These are phyloP conservation scores for Aspergillus ibericus DNA, from an alignment of 2,329 filamentous ascomycete genomes.

Conservation along the genomic window DNA sequence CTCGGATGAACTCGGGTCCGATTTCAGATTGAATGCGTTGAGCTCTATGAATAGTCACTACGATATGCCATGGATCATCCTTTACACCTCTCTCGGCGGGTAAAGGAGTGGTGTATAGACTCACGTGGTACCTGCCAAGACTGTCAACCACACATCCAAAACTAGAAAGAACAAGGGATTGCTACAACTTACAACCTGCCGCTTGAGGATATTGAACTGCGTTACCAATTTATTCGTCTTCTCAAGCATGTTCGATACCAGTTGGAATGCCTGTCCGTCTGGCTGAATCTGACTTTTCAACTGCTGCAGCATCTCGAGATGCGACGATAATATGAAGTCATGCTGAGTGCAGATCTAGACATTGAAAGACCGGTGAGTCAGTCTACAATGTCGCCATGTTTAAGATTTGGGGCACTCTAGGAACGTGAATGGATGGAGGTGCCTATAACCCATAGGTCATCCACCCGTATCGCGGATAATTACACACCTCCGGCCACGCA, in stretches of 20 bases:
- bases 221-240: constrained; percentile 40
- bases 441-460: background rate
- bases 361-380: background rate
- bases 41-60: background rate
- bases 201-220: constrained; percentile 36
- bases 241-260: constrained; percentile 40
- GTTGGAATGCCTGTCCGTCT: constrained; percentile 29
- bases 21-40: background rate
- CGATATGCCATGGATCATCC: background rate
- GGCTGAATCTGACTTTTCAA: constrained; percentile 32
- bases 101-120: background rate
- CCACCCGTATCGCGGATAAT: background rate
- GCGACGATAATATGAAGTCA: constrained; percentile 40
- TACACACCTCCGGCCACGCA: constrained; percentile 26
- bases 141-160: background rate
- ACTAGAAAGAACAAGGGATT: background rate
- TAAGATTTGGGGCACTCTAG: background rate
- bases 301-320: constrained; percentile 40
- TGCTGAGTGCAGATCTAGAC: constrained; percentile 43
- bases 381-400: background rate
- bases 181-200: constrained; percentile 35
- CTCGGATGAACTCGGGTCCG: background rate
- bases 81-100: too few relatives aligned
- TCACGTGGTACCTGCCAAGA: background rate
- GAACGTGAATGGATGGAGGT: background rate